Base-by-base conservation (phyloP, 2,329 filamentous ascomycete species). In the Cladophialophora carrionii region DNA sequence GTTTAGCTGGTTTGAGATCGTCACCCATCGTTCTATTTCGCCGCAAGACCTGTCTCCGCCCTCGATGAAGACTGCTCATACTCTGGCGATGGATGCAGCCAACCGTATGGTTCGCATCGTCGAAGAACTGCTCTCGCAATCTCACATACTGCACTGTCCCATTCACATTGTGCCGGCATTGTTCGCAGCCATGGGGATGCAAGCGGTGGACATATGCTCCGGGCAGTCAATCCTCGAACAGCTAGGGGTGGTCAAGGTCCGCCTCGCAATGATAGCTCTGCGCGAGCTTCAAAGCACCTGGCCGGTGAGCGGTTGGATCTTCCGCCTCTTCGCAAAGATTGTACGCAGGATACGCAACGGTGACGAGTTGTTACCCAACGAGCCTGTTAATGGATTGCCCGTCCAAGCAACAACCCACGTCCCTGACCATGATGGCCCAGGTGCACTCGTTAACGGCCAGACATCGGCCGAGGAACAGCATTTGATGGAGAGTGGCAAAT, bases 261-360 rank as follows among this genome's bases (percentile, higher is more conserved):
- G 70, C n/a, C 65, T 71, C 20, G 72, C 71, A 14, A 70, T 74
- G 65, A 59, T 74, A 14, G 72, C 71, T 5, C 46, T 74, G 24
- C 71, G 71, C 2, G 67, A 69, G 31, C 63, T 74, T 17, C 69
- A 71, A 26, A 67, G 70, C 17, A 68, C 68, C 9, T 74, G 72
- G 72, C 72, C 72, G 0, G 72, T 73, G 10, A 68, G 67, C 31
- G 71, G 70, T 37, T 74, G 72, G 72, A 71, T 74, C 51, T 69
- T 71, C 34, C 62, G 58, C 31, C 62, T 68, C 10, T 68, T 68
- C 29, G 56, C 63, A n/a, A 68, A 68, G 53, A 68, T 68, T 46
- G 65, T 68, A 8, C 65, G 65, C 17, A 29, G 65, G 10, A 68
- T 68, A n/a, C 62, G 63, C 17, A 62, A 63, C 32, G 58, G 63